Conservation (phyloP, 2,329 filamentous ascomycete genomes). For the Aspergillus pseudoviridinutans region DNA sequence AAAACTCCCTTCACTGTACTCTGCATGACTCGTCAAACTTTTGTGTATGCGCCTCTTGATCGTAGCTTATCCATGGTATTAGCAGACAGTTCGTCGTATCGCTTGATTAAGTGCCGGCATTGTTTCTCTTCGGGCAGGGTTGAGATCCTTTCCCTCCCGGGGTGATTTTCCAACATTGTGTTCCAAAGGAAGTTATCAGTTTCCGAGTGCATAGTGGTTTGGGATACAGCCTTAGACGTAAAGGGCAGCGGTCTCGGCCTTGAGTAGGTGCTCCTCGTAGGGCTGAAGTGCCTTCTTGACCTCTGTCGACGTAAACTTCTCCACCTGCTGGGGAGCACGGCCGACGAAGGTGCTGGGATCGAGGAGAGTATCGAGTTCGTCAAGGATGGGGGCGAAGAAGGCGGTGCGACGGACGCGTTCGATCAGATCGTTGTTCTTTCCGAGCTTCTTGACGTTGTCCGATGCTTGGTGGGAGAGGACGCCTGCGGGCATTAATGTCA, state of each 20-base stretch:
- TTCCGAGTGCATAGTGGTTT: background rate
- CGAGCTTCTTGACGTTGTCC: slow-evolving; percentile 66
- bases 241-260: slow-evolving; percentile 37
- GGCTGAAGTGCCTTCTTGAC: slow-evolving; percentile 46
- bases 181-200: background rate
- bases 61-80: background rate
- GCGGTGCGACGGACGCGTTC: slow-evolving; percentile 67
- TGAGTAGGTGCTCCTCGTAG: slow-evolving; percentile 40
- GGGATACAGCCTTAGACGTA: slow-evolving; percentile 29
- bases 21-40: background rate
- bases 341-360: slow-evolving; percentile 60
- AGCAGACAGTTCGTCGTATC: background rate
- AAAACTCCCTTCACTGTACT: background rate
- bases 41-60: background rate
- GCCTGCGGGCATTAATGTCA: slow-evolving; percentile 19
- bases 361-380: slow-evolving; percentile 64
- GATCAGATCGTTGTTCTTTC: slow-evolving; percentile 75
- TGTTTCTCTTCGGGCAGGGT: background rate
- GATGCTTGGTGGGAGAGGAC: slow-evolving; percentile 75
- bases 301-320: slow-evolving; percentile 49
- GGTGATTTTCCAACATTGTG: background rate
- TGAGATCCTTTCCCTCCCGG: background rate
- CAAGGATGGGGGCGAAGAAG: slow-evolving; percentile 71
- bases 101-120: background rate
- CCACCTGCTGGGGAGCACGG: slow-evolving; percentile 51